Base-by-base conservation (phyloP, 106 monocot genomes). In the Dendrobium huoshanense region DNA sequence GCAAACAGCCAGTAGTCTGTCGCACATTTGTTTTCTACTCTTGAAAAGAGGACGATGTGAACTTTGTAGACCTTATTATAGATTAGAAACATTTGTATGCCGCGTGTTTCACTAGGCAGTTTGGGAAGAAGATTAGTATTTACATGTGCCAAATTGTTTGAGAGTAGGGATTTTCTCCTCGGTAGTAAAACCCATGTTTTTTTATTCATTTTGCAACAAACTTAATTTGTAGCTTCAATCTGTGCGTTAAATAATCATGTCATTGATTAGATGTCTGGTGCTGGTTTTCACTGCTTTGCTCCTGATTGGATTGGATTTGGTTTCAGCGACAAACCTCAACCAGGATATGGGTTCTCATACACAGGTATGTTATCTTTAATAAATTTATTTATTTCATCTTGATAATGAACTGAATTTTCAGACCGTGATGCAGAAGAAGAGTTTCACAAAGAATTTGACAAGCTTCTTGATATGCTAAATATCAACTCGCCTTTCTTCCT, bases 271-370 rank as follows among this genome's bases (percentile, higher is more conserved):
- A 92, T 98, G 90, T 88, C 94, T 81, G 92, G 89, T 49, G 77
- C 84, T 86, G 94, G 97, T 47, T 98, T 91, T 79, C 97, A 92
- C 77, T 98, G 97, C 80, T 89, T 89, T 85, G 97, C 97, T 72
- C 97, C 97, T 82, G 97, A 98, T 59, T 98, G 97, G 97, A 91
- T 98, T 84, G 97, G 97, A 78, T 97, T 97, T 89, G 96, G 96
- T 79, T 98, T 98, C 79, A 98, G 97, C 73, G 97, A 98, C 78
- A 98, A 91, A 77, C 97, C 97, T 17, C 97, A 98, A 75, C 94
- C 94, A 67, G 94, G 94, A 75, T 98, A 94, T 83, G 97, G 89
- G 78, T 98, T 92, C 77, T 54, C 82, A 72, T 98, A 94, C 42
- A 92, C 89, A 85, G 96, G 96, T 97, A 10, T 80, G 82, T 45